A percentile compares a stretch with the other conserved stretches of the same genome.
Evolutionary conservation across 2,329 filamentous ascomycete species (phyloP).

Genomic region (Botryotinia convoluta): DNA sequence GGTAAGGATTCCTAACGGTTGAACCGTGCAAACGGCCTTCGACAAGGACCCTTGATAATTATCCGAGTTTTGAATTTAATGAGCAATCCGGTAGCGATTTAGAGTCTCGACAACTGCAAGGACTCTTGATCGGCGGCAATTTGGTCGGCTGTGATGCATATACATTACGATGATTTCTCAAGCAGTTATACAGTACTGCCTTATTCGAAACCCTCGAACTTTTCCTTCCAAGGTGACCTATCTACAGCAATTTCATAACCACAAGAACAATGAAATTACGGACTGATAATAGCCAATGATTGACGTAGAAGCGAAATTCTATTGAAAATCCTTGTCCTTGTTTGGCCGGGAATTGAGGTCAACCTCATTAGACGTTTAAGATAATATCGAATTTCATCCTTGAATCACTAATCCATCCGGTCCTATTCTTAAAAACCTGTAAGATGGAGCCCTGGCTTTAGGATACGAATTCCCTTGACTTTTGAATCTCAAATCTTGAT

Average conservation of each 20-base stretch:
- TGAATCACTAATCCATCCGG: conserved; percentile 2
- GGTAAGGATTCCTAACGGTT: conserved; percentile 18
- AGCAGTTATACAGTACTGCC: not conserved
- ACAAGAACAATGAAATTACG: conserved; percentile 10
- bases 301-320: conserved; percentile 3
- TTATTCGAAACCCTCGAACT: not conserved
- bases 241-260: not conserved
- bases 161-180: not conserved
- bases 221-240: not conserved
- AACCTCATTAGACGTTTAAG: conserved; percentile 16
- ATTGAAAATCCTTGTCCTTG: conserved; percentile 14
- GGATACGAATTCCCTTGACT: not conserved
- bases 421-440: not conserved
- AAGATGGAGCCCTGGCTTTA: not conserved
- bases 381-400: conserved; percentile 15
- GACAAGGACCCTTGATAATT: conserved; percentile 19
- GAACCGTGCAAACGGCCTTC: conserved; percentile 18
- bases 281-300: not conserved
- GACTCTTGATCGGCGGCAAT: conserved; percentile 7
- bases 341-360: not conserved
- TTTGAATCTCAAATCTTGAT: not conserved
- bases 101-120: conserved; percentile 15
- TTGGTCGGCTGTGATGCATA: not conserved
- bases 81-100: conserved; percentile 17
- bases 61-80: conserved; percentile 14